phyloP scores from a whole-genome alignment of 257 asterid genomes.

The Vinca minor region DNA sequence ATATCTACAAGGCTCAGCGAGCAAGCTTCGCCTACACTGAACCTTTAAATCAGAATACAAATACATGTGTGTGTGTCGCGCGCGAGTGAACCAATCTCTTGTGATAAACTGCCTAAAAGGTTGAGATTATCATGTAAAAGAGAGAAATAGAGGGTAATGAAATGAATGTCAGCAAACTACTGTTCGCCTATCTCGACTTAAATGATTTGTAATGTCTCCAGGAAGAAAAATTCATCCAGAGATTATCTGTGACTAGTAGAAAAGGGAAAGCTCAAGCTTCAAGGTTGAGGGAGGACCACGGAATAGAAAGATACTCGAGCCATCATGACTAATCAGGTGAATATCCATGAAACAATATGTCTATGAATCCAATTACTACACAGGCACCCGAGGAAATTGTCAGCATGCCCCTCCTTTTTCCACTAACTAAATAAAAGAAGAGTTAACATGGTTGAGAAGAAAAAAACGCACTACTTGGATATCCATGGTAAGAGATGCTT shows the following conservation, averaged over 20 bases:
- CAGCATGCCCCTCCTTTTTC: neutral
- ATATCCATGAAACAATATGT: neutral
- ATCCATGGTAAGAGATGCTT: neutral
- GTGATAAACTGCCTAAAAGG: neutral
- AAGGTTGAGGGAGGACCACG: too few species aligned
- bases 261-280: too few species aligned
- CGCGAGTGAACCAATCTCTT: too few species aligned
- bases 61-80: neutral
- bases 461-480: neutral
- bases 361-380: neutral
- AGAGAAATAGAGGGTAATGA: neutral
- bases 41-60: neutral
- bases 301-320: too few species aligned
- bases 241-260: neutral
- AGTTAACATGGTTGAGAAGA: neutral
- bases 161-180: neutral
- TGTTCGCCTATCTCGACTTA: neutral
- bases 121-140: neutral
- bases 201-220: neutral
- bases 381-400: neutral
- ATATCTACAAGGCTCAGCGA: neutral
- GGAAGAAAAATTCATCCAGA: neutral
- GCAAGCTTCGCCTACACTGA: neutral
- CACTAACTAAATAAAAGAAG: neutral
- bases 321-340: neutral